A percentile compares a stretch with the other conserved stretches of the same genome.
Conservation (phyloP, 805 yeast genomes). For the Wickerhamomyces sydowiorum region DNA sequence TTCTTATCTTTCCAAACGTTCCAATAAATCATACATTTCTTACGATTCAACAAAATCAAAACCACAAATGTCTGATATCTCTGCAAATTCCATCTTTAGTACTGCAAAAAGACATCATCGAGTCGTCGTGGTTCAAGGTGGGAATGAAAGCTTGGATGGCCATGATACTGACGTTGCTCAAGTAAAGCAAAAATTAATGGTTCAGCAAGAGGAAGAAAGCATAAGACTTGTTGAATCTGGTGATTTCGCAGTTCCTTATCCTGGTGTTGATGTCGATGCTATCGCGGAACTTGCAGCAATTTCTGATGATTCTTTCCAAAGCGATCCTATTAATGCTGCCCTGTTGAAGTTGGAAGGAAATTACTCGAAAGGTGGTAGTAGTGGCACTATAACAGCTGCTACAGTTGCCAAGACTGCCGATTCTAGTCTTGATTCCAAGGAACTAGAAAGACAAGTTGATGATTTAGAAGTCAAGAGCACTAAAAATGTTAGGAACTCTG, state of each 20-base stretch:
- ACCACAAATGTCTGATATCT: background rate
- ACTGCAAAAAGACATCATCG: slow-evolving; percentile 4
- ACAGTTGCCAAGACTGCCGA: slow-evolving; percentile 3
- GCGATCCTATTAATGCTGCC: slow-evolving; percentile 72
- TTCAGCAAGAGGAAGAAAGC: background rate
- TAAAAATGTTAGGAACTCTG: slow-evolving; percentile 23
- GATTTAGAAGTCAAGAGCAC: slow-evolving; percentile 13
- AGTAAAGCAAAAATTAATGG: slow-evolving; percentile 1
- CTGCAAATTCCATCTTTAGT: slow-evolving; percentile 16
- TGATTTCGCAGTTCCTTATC: slow-evolving; percentile 26
- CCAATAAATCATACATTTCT: slow-evolving; percentile 12
- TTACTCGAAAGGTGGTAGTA: slow-evolving; percentile 14
- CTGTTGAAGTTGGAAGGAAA: slow-evolving; percentile 76
- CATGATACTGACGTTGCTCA: slow-evolving; percentile 1
- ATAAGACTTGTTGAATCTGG: slow-evolving; percentile 9
- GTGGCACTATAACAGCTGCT: background rate
- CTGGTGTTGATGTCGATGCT: slow-evolving; percentile 48
- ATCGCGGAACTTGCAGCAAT: slow-evolving; percentile 77
- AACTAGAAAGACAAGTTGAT: slow-evolving; percentile 12
- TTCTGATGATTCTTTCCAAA: slow-evolving; percentile 67
- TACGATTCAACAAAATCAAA: slow-evolving; percentile 4
- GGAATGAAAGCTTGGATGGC: slow-evolving; percentile 2
- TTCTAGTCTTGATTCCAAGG: slow-evolving; percentile 13
- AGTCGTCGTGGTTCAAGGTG: slow-evolving; percentile 9
- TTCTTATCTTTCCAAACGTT: slow-evolving; percentile 20